phyloP scores from a whole-genome alignment of 2,329 filamentous ascomycete species.

The Paraphoma chrysanthemicola region DNA sequence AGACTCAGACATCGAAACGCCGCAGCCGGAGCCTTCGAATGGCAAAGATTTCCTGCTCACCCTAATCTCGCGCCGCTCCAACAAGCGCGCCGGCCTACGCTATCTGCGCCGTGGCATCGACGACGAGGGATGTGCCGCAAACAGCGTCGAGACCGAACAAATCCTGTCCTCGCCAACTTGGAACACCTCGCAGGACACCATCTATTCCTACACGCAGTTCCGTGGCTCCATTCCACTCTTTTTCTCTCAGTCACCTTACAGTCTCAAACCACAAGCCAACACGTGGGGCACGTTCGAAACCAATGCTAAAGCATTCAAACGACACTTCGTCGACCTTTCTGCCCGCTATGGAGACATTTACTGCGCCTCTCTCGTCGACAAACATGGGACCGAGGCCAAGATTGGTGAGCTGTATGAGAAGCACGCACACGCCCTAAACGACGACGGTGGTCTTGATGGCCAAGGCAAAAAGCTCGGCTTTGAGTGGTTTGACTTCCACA shows the following conservation, averaged over 20 bases:
- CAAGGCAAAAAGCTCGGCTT: constrained; percentile 65
- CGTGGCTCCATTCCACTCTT: constrained; percentile 93
- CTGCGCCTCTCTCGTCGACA: constrained; percentile 85
- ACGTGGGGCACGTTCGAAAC: constrained; percentile 80
- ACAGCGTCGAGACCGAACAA: constrained; percentile 94
- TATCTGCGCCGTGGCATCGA: constrained; percentile 92
- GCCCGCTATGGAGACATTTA: constrained; percentile 78
- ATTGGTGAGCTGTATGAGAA: constrained; percentile 81
- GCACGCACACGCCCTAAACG: constrained; percentile 71
- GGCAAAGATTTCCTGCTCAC: constrained; percentile 75
- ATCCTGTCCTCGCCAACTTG: constrained; percentile 77
- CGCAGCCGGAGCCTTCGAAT: constrained; percentile 43
- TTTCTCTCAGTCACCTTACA: constrained; percentile 94
- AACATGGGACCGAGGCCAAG: constrained; percentile 79
- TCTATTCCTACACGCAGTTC: constrained; percentile 85
- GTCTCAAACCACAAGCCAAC: constrained; percentile 84
- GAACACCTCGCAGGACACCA: constrained; percentile 63
- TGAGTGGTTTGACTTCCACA: constrained; percentile 98
- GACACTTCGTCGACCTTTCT: constrained; percentile 76
- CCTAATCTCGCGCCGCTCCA: constrained; percentile 86
- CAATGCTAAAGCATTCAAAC: constrained; percentile 79
- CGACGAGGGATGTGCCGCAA: constrained; percentile 86
- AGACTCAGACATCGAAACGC: constrained; percentile 15
- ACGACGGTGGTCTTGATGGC: constrained; percentile 59
- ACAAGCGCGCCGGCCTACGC: constrained; percentile 83